These are phyloP conservation scores for Globisporangium ultimum DNA, from an alignment of 352 stramenopile genomes.

Conservation along the genomic window DNA sequence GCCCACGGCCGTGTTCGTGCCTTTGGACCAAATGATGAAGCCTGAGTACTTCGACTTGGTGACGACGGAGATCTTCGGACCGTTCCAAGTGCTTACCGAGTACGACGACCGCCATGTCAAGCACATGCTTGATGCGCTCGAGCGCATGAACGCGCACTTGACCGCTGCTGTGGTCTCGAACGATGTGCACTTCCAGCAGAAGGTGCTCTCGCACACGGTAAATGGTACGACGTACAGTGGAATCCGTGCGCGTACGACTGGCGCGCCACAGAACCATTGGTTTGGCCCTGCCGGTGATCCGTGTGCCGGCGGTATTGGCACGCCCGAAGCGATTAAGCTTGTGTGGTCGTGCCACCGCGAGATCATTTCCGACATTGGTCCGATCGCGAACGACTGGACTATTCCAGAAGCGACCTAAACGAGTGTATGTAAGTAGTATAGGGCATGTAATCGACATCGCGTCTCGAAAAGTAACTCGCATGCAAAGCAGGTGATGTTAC, in stretches of 20 bases:
- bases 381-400: slow-evolving; percentile 65
- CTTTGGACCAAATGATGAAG: slow-evolving; percentile 94
- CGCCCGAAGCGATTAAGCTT: slow-evolving; percentile 97
- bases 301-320: slow-evolving; percentile 96
- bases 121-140: slow-evolving; percentile 90
- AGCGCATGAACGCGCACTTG: slow-evolving; percentile 96
- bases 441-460: background rate
- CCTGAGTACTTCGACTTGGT: slow-evolving; percentile 92
- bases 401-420: slow-evolving; percentile 82
- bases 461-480: too few relatives aligned
- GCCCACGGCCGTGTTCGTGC: slow-evolving; percentile 97
- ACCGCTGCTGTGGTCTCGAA: slow-evolving; percentile 98
- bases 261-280: slow-evolving; percentile 94
- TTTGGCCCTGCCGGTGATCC: slow-evolving; percentile 97
- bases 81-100: slow-evolving; percentile 96
- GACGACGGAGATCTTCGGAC: slow-evolving; percentile 98
- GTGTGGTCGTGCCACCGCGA: slow-evolving; percentile 99
- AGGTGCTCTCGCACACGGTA: slow-evolving; percentile 96
- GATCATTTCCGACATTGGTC: slow-evolving; percentile 93
- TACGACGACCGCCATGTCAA: slow-evolving; percentile 92
- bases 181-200: slow-evolving; percentile 92
- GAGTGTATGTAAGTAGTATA: background rate
- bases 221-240: slow-evolving; percentile 99
- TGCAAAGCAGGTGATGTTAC: too few relatives aligned
- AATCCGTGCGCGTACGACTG: slow-evolving; percentile 94